These are phyloP conservation scores for Wickerhamiella allomyrinae DNA, from an alignment of 805 yeast species.

Conservation along the genomic window DNA sequence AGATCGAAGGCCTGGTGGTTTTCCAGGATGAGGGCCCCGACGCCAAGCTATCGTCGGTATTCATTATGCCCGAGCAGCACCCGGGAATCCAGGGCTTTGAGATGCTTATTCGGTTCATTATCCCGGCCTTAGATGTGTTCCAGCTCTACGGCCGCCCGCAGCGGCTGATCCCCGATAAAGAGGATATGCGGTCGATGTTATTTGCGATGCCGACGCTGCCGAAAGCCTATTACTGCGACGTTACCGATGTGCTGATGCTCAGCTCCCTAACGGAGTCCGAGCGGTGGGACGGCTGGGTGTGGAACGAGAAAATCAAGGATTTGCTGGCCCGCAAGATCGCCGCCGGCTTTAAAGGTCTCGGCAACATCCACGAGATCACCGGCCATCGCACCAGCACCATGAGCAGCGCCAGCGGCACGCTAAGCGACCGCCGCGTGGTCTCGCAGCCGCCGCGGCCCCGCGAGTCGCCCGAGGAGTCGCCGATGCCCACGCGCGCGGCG, in stretches of 20 bases:
- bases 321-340: conserved; percentile 38
- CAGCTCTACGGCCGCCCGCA: conserved; percentile 70
- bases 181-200: conserved; percentile 47
- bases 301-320: conserved; percentile 45
- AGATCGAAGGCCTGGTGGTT: conserved; percentile 64
- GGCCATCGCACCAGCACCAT: not conserved
- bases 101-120: conserved; percentile 65
- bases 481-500: not conserved
- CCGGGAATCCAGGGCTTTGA: conserved; percentile 75
- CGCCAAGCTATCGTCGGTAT: conserved; percentile 44
- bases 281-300: conserved; percentile 43
- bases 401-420: not conserved
- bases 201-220: conserved; percentile 80
- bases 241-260: conserved; percentile 41
- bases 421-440: conserved; percentile 3
- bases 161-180: conserved; percentile 59
- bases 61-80: conserved; percentile 72
- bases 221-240: conserved; percentile 52
- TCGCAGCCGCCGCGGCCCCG: conserved; percentile 6
- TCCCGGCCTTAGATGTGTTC: conserved; percentile 66
- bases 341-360: conserved; percentile 33
- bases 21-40: conserved; percentile 18
- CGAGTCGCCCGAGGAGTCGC: not conserved
- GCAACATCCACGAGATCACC: conserved; percentile 27
- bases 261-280: conserved; percentile 25